Conservation (phyloP, 2,329 filamentous ascomycete genomes). For the Zarea fungicola region DNA sequence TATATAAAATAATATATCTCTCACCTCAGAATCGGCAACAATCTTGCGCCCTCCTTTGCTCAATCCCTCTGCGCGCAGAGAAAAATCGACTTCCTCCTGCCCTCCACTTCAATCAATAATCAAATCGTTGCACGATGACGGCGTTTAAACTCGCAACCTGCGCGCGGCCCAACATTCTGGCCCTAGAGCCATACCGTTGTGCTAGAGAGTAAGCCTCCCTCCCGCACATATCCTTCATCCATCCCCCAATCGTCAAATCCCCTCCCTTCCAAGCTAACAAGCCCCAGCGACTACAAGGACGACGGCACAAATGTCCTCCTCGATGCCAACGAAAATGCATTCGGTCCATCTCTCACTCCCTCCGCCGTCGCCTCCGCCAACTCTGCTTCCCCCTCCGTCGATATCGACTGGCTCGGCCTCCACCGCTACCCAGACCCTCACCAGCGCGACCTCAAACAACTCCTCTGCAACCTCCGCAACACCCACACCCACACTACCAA, state of each 20-base stretch:
- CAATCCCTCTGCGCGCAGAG: background rate
- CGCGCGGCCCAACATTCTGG: slow-evolving; percentile 70
- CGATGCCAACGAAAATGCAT: slow-evolving; percentile 97
- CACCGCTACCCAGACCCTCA: slow-evolving; percentile 97
- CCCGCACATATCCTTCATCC: slow-evolving; percentile 13
- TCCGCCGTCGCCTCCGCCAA: slow-evolving; percentile 40
- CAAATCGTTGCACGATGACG: slow-evolving; percentile 39
- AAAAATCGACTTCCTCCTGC: background rate
- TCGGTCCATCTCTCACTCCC: slow-evolving; percentile 68
- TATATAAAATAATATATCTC: too few species aligned
- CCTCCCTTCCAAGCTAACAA: slow-evolving; percentile 4
- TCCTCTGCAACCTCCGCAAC: slow-evolving; percentile 82
- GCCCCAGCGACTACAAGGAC: slow-evolving; percentile 89
- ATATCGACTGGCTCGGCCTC: slow-evolving; percentile 70
- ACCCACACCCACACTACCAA: slow-evolving; percentile 73
- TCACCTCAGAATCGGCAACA: too few species aligned
- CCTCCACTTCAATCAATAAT: background rate
- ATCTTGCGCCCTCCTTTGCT: too few species aligned
- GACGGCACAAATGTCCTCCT: slow-evolving; percentile 93
- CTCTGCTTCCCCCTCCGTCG: slow-evolving; percentile 30
- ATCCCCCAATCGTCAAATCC: slow-evolving; percentile 18
- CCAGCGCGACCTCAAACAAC: slow-evolving; percentile 79
- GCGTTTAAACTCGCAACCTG: slow-evolving; percentile 70
- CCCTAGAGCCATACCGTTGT: slow-evolving; percentile 73
- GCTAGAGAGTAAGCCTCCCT: slow-evolving; percentile 64